These are phyloP conservation scores for Macrophomina tecta DNA, from an alignment of 2,329 filamentous ascomycete species.

Conservation along the genomic window DNA sequence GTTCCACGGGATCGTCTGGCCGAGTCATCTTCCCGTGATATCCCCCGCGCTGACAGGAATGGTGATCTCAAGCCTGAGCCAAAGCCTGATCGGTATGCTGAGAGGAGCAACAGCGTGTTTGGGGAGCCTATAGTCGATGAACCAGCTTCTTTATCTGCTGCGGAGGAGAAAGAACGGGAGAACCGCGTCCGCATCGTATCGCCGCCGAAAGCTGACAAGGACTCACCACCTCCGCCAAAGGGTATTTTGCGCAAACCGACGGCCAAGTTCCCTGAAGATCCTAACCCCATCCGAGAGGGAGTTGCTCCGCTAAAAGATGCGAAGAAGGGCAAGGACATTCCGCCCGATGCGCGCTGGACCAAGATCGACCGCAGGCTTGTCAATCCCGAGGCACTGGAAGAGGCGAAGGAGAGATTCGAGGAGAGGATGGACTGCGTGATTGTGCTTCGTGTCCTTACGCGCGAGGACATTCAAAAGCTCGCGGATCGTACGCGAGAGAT, in stretches of 20 bases:
- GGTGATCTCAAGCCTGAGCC: conserved; percentile 12
- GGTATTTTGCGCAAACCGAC: conserved; percentile 87
- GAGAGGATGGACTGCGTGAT: conserved; percentile 94
- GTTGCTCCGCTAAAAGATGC: conserved; percentile 93
- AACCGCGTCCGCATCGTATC: conserved; percentile 67
- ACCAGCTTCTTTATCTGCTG: conserved; percentile 39
- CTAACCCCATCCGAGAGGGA: conserved; percentile 82
- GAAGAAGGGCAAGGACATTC: conserved; percentile 71
- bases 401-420: conserved; percentile 90
- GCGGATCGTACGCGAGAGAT: conserved; percentile 81
- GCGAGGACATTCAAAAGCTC: conserved; percentile 88
- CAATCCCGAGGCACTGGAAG: conserved; percentile 83
- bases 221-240: conserved; percentile 71
- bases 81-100: conserved; percentile 26
- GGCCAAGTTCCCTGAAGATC: conserved; percentile 83
- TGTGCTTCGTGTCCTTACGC: conserved; percentile 83
- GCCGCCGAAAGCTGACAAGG: conserved; percentile 66
- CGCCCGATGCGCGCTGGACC: conserved; percentile 83
- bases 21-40: background rate
- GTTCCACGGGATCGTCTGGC: background rate
- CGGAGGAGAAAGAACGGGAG: conserved; percentile 29
- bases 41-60: conserved; percentile 32
- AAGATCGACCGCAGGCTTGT: conserved; percentile 89
- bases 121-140: conserved; percentile 42
- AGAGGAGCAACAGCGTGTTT: conserved; percentile 39